Conservation (phyloP, 2,329 filamentous ascomycete species). For the Colletotrichum sp. region DNA sequence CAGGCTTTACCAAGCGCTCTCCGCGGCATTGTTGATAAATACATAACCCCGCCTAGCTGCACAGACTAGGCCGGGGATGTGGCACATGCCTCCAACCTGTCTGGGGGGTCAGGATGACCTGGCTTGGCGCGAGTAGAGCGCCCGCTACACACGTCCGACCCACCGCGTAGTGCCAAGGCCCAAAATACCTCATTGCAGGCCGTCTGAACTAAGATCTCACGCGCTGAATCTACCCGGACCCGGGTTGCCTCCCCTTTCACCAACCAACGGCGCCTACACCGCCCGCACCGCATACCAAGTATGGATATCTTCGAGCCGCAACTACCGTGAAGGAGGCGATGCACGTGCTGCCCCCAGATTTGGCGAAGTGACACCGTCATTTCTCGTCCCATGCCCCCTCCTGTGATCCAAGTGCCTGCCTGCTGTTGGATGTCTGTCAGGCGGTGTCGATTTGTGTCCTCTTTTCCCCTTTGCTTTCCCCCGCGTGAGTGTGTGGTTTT, state of each 20-base stretch:
- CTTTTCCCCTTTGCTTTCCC: neutral
- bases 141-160: neutral
- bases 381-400: neutral
- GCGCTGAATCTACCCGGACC: neutral
- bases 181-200: neutral
- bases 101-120: neutral
- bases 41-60: neutral
- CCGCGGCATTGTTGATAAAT: neutral
- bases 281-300: neutral
- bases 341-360: neutral
- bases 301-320: neutral
- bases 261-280: neutral
- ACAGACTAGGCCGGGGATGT: neutral
- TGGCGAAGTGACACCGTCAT: neutral
- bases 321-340: neutral
- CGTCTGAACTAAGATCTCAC: neutral
- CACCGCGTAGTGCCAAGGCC: neutral
- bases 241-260: neutral
- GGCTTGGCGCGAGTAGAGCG: neutral
- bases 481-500: neutral
- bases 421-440: neutral
- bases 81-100: neutral
- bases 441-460: neutral
- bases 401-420: neutral
- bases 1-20: no score